These are phyloP conservation scores for Kwoniella dejecticola DNA, from an alignment of 768 basidiomycete species.

Conservation along the genomic window DNA sequence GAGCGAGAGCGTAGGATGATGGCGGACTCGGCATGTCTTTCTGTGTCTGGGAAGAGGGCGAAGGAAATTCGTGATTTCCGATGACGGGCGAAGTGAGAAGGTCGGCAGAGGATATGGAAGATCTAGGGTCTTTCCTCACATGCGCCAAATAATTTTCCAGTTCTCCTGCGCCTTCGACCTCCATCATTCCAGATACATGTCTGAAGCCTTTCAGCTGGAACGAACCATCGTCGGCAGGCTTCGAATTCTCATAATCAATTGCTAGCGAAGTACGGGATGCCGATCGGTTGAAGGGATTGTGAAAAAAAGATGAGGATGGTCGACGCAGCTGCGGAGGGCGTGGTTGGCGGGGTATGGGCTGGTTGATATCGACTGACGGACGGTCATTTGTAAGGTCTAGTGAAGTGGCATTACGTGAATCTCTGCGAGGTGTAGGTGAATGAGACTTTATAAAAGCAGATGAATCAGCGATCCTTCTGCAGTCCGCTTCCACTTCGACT, in stretches of 20 bases:
- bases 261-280: conserved; percentile 35
- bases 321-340: conserved; percentile 31
- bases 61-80: neutral
- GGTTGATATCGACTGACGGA: conserved; percentile 3
- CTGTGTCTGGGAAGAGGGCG: neutral
- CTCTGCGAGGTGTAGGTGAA: conserved; percentile 34
- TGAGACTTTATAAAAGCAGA: conserved; percentile 9
- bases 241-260: conserved; percentile 20
- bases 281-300: conserved; percentile 36
- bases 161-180: conserved; percentile 28
- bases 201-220: conserved; percentile 48
- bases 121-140: conserved; percentile 17
- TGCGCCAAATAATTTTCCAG: conserved; percentile 27
- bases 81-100: neutral
- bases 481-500: conserved; percentile 6
- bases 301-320: conserved; percentile 37
- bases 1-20: neutral
- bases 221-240: conserved; percentile 31
- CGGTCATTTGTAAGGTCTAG: neutral
- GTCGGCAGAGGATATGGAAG: conserved; percentile 13
- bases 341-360: conserved; percentile 6
- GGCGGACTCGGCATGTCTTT: conserved; percentile 9
- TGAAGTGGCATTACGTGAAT: conserved; percentile 1
- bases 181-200: conserved; percentile 42
- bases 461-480: neutral